These are phyloP conservation scores for Binderoboletus segoi DNA, from an alignment of 1,284 basidiomycete genomes.

Conservation along the genomic window DNA sequence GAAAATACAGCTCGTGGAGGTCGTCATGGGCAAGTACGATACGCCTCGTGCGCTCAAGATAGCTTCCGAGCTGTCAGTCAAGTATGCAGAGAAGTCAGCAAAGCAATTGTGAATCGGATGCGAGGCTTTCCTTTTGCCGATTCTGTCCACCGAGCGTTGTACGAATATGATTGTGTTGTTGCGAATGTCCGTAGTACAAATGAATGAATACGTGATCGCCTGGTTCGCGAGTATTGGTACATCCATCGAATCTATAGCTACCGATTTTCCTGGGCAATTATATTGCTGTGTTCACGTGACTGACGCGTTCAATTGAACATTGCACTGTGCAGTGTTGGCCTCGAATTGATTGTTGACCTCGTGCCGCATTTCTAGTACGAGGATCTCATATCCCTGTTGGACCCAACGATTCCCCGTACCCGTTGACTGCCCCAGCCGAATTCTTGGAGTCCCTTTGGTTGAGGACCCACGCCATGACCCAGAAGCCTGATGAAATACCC, in stretches of 20 bases:
- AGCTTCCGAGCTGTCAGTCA: constrained; percentile 48
- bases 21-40: constrained; percentile 75
- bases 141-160: neutral
- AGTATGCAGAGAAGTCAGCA: constrained; percentile 18
- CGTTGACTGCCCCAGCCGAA: neutral
- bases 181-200: constrained; percentile 49
- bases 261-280: too few species aligned
- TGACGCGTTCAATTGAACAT: constrained; percentile 25
- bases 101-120: constrained; percentile 14
- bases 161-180: constrained; percentile 12
- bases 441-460: neutral
- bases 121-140: neutral
- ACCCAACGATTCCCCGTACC: neutral
- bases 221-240: too few species aligned
- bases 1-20: constrained; percentile 78
- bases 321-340: constrained; percentile 11
- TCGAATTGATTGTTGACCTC: too few species aligned
- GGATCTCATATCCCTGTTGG: neutral
- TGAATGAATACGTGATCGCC: too few species aligned
- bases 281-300: constrained; percentile 28
- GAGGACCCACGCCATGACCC: constrained; percentile 23
- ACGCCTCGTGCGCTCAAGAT: constrained; percentile 66
- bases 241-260: too few species aligned
- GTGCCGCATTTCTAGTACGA: neutral
- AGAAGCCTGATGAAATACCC: constrained; percentile 37